Evolutionary conservation across 148 eudicot species (phyloP).

Genomic region (Rhododendron henanense): DNA sequence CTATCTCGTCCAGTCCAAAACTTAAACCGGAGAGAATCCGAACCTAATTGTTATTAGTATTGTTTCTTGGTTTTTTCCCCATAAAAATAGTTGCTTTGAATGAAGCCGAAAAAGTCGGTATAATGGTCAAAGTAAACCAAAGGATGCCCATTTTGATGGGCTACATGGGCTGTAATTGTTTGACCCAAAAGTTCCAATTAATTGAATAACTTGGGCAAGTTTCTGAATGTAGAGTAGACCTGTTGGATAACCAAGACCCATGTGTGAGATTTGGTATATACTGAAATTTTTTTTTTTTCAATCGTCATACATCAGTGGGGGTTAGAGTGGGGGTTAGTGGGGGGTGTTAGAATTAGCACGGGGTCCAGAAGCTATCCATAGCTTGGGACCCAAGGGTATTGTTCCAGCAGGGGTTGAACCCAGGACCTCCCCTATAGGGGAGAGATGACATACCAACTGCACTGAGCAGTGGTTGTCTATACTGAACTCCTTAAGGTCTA

Average conservation of each 20-base stretch:
- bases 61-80: not conserved
- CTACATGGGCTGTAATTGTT: not conserved
- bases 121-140: not conserved
- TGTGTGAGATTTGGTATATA: not conserved
- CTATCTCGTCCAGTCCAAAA: not conserved
- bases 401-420: too few relatives aligned
- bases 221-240: not conserved
- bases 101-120: not conserved
- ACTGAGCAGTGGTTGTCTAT: too few relatives aligned
- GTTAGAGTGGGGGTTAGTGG: too few relatives aligned
- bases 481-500: not conserved
- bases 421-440: too few relatives aligned
- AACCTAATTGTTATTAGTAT: too few relatives aligned
- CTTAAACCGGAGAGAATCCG: not conserved
- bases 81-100: not conserved
- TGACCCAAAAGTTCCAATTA: not conserved
- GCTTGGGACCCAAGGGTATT: too few relatives aligned
- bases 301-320: too few relatives aligned
- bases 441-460: too few relatives aligned
- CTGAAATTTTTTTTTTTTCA: not conserved
- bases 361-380: too few relatives aligned
- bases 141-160: conserved; percentile 1
- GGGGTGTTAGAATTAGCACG: too few relatives aligned
- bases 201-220: not conserved
- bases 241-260: not conserved